Evolutionary conservation across 768 basidiomycete genomes (phyloP), one percentile per base, ranked within the genome.

Genomic region (Termitomyces sp.): DNA sequence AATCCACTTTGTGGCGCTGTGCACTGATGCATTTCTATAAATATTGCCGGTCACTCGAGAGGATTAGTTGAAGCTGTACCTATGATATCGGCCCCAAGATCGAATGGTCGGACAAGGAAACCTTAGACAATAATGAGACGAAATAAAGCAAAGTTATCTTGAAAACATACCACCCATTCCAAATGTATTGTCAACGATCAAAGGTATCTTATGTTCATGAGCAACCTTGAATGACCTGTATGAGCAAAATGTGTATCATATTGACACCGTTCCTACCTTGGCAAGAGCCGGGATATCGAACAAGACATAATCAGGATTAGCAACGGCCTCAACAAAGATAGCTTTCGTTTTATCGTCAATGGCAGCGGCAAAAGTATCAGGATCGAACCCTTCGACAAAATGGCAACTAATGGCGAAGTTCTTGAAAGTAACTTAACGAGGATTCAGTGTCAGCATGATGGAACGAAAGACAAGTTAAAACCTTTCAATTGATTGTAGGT

Each of bases 1-100:
- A 38, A 92, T 91, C 92, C 91, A 94, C 68, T 94, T 92, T 1
- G 91, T 92, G 0, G 88, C 88, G 54, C 86, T 88, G 70, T 92
- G 86, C 17, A 91, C 86, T 79, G 34, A 14, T 14, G 59, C 4
- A 60, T 10, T 43, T 37, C 36, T 50, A 40, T 12, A 11, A 47
- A 49, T 4, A 3, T 15, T 11, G 11, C n/a, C 1, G 12, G 10
- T 1, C 17, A 36, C 14, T 5, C 3, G 7, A 38, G 2, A 34
- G 32, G 34, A 38, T 34, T 12, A n/a, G 25, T 25, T 25, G 25
- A 36, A 34, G 29, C 32, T 17, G 32, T 38, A 83, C 84, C 79
- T 60, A 92, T 77, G 60, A 93, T 89, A 64, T 94, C 89, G 0
- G 92, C 91, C 14, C 92, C 92, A 66, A 83, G 80, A 29, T 86